Percentiles rank a stretch among this genome's conserved stretches.
Conservation (phyloP, 2,329 filamentous ascomycete species). For the Alternaria sp. region DNA sequence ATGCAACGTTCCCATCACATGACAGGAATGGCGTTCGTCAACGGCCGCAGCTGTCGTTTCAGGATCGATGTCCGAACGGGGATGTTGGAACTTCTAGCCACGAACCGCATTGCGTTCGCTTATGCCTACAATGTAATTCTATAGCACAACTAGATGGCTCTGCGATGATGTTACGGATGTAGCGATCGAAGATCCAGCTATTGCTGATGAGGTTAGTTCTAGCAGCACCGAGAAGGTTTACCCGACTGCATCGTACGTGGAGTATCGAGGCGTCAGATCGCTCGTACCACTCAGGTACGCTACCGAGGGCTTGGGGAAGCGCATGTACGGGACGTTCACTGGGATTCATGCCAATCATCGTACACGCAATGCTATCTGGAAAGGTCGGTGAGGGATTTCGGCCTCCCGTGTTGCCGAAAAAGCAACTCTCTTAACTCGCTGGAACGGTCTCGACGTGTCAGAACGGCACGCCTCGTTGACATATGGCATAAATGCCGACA, state of each 20-base stretch:
- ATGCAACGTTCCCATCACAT: neutral
- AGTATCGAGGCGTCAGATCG: neutral
- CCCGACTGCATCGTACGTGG: neutral
- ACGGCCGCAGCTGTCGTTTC: neutral
- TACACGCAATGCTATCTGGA: neutral
- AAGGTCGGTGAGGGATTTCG: neutral
- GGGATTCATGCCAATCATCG: neutral
- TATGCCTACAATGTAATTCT: neutral
- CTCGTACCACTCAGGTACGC: neutral
- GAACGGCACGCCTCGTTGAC: neutral
- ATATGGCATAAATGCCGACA: neutral
- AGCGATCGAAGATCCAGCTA: neutral
- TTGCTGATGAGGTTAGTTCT: too few relatives aligned
- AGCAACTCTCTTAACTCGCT: neutral
- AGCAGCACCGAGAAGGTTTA: neutral
- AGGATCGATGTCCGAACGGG: neutral
- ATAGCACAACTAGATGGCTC: neutral
- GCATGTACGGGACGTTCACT: neutral
- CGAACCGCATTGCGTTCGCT: conserved; percentile 1
- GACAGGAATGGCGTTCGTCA: neutral
- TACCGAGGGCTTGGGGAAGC: neutral
- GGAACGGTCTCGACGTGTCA: neutral
- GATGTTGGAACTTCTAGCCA: conserved; percentile 2
- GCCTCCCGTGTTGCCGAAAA: neutral
- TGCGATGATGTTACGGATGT: neutral